phyloP scores from a whole-genome alignment of 768 basidiomycete species.

The Agaricus blazei region DNA sequence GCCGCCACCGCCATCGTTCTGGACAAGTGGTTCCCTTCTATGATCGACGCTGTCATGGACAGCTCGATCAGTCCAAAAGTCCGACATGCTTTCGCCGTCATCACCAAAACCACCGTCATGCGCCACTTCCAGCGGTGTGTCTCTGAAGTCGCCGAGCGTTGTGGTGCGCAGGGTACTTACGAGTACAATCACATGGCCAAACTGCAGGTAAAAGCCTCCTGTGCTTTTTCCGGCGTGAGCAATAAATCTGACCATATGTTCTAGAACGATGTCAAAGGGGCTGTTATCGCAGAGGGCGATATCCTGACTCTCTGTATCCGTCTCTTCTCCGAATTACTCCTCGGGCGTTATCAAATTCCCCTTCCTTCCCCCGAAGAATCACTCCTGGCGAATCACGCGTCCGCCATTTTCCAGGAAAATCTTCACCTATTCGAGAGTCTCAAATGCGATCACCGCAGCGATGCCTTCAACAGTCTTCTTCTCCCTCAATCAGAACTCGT shows the following conservation, averaged over 20 bases:
- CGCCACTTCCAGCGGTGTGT: constrained; percentile 48
- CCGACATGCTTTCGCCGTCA: constrained; percentile 50
- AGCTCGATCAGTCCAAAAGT: constrained; percentile 37
- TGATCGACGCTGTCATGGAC: constrained; percentile 32
- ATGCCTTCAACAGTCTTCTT: constrained; percentile 45
- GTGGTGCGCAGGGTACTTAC: constrained; percentile 63
- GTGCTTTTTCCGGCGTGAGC: constrained; percentile 3
- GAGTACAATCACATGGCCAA: constrained; percentile 57
- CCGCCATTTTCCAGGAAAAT: constrained; percentile 43
- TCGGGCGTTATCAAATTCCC: constrained; percentile 45
- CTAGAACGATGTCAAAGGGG: constrained; percentile 49
- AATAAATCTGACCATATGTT: neutral
- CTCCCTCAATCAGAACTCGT: constrained; percentile 50
- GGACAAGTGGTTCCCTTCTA: constrained; percentile 39
- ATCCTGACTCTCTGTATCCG: constrained; percentile 49
- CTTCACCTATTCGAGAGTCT: constrained; percentile 29
- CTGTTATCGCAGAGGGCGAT: constrained; percentile 54
- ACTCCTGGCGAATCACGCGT: constrained; percentile 47
- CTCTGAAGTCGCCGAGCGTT: constrained; percentile 54
- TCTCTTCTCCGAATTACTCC: constrained; percentile 54
- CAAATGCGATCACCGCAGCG: constrained; percentile 42
- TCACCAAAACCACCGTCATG: constrained; percentile 50
- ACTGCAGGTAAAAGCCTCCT: constrained; percentile 36
- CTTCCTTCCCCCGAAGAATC: constrained; percentile 46
- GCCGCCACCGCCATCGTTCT: constrained; percentile 49